These are phyloP conservation scores for Musa troglodytarum DNA, from an alignment of 176 grass and related monocot species.

Conservation along the genomic window DNA sequence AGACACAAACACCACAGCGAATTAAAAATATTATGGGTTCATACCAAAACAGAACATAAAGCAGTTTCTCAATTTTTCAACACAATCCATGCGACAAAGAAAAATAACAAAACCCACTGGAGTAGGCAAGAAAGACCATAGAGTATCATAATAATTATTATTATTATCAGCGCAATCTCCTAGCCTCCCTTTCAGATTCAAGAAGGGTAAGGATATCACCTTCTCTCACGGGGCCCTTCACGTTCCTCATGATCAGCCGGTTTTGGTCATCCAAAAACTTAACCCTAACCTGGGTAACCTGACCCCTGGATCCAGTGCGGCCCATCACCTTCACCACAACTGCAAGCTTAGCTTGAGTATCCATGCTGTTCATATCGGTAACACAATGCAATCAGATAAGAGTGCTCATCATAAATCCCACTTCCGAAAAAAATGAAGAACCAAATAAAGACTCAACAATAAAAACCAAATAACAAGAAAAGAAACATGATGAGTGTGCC, in stretches of 20 bases:
- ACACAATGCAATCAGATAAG: neutral
- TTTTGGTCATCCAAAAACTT: constrained; percentile 11
- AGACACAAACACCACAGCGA: too few relatives aligned
- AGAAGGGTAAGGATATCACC: constrained; percentile 12
- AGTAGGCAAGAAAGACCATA: too few relatives aligned
- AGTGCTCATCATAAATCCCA: neutral
- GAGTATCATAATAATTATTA: neutral
- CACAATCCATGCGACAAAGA: too few relatives aligned
- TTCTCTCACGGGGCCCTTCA: neutral
- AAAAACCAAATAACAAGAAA: too few relatives aligned
- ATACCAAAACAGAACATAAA: too few relatives aligned
- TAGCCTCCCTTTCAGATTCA: constrained; percentile 5
- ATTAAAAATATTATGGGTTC: too few relatives aligned
- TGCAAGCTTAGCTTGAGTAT: constrained; percentile 5
- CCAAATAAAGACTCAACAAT: neutral
- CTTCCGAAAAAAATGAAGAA: neutral
- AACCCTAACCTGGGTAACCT: constrained; percentile 9
- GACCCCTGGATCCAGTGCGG: constrained; percentile 6
- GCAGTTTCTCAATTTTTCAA: too few relatives aligned
- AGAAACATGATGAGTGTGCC: too few relatives aligned
- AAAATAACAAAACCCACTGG: too few relatives aligned
- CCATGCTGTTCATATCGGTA: neutral
- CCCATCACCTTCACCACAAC: constrained; percentile 14
- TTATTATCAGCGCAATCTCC: neutral
- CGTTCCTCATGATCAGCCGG: constrained; percentile 6